phyloP scores from a whole-genome alignment of 1,284 basidiomycete genomes.

The Meira nashicola region DNA sequence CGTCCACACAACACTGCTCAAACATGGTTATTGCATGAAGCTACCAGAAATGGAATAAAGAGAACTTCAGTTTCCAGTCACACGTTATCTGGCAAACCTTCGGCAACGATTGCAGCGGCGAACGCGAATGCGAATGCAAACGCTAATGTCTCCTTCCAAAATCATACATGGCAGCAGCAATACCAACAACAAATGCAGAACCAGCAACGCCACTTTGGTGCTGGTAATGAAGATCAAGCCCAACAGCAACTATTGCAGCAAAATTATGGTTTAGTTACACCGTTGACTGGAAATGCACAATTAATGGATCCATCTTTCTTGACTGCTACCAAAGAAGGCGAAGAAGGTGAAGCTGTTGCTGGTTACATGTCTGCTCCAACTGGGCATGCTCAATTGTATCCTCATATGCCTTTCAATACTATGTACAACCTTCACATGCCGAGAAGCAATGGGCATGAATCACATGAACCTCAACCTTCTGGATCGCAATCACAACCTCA shows the following conservation, averaged over 20 bases:
- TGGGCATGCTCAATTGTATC: constrained; percentile 10
- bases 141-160: neutral
- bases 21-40: constrained; percentile 11
- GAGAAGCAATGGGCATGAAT: neutral
- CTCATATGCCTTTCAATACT: constrained; percentile 4
- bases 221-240: neutral
- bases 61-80: neutral
- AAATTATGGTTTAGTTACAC: constrained; percentile 14
- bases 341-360: neutral
- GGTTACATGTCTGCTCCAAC: constrained; percentile 15
- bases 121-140: neutral
- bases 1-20: neutral
- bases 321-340: constrained; percentile 2
- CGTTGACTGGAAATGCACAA: constrained; percentile 10
- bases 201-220: too few species aligned
- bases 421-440: neutral
- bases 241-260: constrained; percentile 10
- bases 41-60: neutral
- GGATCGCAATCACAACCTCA: neutral
- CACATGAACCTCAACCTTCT: neutral
- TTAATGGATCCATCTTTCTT: constrained; percentile 15
- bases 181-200: too few species aligned
- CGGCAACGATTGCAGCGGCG: constrained; percentile 4
- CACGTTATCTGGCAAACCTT: neutral
- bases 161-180: neutral